Percentiles rank a stretch among this genome's conserved stretches.
Evolutionary conservation across 306 rosid genomes (phyloP).

Genomic region (Pyrus communis): DNA sequence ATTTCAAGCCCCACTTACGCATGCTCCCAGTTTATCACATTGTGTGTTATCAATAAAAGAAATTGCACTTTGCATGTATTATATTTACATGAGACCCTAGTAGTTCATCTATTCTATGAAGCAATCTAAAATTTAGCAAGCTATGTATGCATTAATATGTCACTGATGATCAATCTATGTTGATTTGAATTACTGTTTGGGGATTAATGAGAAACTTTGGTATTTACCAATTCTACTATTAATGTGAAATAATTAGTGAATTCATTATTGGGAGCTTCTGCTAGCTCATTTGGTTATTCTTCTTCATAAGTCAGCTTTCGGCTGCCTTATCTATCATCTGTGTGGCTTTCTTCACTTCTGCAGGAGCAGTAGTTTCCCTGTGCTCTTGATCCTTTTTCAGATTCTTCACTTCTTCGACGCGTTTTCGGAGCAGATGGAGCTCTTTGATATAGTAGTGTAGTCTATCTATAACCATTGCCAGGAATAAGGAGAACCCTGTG

Average conservation of each 20-base stretch:
- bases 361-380: not conserved
- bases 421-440: slow-evolving; percentile 37
- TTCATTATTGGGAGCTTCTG: not conserved
- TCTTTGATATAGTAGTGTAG: slow-evolving; percentile 49
- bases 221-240: too few species aligned
- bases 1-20: not conserved
- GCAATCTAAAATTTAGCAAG: not conserved
- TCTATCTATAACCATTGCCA: slow-evolving; percentile 60
- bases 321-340: not conserved
- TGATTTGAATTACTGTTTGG: not conserved
- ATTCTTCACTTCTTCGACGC: slow-evolving; percentile 19
- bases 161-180: not conserved
- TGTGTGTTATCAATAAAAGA: not conserved
- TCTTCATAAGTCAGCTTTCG: not conserved
- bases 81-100: not conserved
- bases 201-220: not conserved
- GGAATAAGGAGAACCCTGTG: slow-evolving; percentile 56
- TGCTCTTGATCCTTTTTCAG: not conserved
- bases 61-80: not conserved
- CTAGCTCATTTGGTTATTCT: not conserved
- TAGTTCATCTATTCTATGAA: not conserved
- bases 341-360: not conserved
- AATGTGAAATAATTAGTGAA: too few species aligned
- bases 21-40: not conserved
- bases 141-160: not conserved